Evolutionary conservation across 768 basidiomycete species (phyloP).

Genomic region (Podaxis sp.): DNA sequence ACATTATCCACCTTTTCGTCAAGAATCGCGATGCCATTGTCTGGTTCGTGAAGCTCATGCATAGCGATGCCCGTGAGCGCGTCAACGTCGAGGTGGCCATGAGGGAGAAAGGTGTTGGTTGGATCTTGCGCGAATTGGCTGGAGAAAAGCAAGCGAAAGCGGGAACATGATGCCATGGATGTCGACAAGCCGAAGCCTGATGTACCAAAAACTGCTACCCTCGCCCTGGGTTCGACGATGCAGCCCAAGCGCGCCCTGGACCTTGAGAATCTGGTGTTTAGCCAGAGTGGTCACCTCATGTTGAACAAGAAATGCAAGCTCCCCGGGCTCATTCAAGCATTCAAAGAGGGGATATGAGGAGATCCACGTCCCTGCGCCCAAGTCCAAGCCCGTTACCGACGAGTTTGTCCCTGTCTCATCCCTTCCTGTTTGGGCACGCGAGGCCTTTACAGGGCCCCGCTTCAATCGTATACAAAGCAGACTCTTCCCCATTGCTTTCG

Average conservation of each 20-base stretch:
- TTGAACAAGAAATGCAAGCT: conserved; percentile 98
- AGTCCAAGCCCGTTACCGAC: conserved; percentile 62
- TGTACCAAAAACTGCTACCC: conserved; percentile 81
- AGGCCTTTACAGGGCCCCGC: conserved; percentile 80
- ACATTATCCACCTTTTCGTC: conserved; percentile 84
- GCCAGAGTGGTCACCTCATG: conserved; percentile 95
- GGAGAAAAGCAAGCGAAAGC: conserved; percentile 67
- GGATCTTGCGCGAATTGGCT: conserved; percentile 87
- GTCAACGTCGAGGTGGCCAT: conserved; percentile 96
- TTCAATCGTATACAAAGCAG: conserved; percentile 94
- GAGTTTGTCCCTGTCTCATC: conserved; percentile 71
- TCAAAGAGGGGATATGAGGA: conserved; percentile 97
- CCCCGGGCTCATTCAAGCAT: conserved; percentile 96
- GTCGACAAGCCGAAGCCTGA: conserved; percentile 57
- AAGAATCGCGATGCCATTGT: conserved; percentile 96
- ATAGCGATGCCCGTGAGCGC: conserved; percentile 83
- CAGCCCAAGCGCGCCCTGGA: conserved; percentile 87
- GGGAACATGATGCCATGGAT: conserved; percentile 66
- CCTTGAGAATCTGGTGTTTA: conserved; percentile 91
- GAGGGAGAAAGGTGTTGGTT: conserved; percentile 95
- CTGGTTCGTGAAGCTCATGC: conserved; percentile 96
- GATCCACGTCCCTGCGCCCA: conserved; percentile 94
- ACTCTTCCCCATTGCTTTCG: conserved; percentile 90
- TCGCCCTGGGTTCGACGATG: conserved; percentile 82
- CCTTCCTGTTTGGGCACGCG: conserved; percentile 83